These are phyloP conservation scores for Nematocida ironsii DNA, from an alignment of 371 early-diverging fungal species.

Conservation along the genomic window DNA sequence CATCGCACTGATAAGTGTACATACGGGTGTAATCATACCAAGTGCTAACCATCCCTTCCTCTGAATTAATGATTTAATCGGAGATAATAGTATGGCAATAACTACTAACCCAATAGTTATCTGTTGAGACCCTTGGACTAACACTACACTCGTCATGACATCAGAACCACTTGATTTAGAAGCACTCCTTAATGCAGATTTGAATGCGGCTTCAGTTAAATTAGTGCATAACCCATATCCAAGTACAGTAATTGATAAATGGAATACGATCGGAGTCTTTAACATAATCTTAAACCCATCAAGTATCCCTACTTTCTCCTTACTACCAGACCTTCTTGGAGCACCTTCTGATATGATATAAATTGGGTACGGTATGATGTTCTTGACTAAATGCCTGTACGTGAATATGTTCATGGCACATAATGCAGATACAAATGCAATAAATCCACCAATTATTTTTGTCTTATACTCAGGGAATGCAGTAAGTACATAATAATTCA, in stretches of 20 bases:
- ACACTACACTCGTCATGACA: constrained; percentile 53
- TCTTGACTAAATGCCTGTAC: constrained; percentile 62
- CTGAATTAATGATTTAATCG: constrained; percentile 64
- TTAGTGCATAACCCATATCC: constrained; percentile 67
- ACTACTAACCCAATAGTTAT: constrained; percentile 60
- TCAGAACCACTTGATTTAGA: constrained; percentile 56
- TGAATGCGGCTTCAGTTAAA: constrained; percentile 67
- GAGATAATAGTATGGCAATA: constrained; percentile 65
- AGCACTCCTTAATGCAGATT: constrained; percentile 51
- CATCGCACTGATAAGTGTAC: constrained; percentile 34
- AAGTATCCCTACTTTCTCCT: constrained; percentile 61
- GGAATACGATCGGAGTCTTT: constrained; percentile 64
- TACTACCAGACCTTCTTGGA: constrained; percentile 56
- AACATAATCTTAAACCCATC: constrained; percentile 67
- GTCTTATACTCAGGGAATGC: constrained; percentile 41
- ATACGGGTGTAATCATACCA: constrained; percentile 65
- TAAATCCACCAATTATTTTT: constrained; percentile 45
- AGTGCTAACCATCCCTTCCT: constrained; percentile 65
- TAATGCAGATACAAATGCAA: constrained; percentile 56
- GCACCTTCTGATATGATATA: constrained; percentile 51
- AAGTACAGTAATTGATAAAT: constrained; percentile 68
- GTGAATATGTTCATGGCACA: constrained; percentile 56
- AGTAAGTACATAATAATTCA: constrained; percentile 44
- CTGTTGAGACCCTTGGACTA: constrained; percentile 63
- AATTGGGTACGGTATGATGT: constrained; percentile 62